A percentile compares a stretch with the other conserved stretches of the same genome.
Evolutionary conservation across 768 basidiomycete species (phyloP).

Genomic region (Boletus edulis): DNA sequence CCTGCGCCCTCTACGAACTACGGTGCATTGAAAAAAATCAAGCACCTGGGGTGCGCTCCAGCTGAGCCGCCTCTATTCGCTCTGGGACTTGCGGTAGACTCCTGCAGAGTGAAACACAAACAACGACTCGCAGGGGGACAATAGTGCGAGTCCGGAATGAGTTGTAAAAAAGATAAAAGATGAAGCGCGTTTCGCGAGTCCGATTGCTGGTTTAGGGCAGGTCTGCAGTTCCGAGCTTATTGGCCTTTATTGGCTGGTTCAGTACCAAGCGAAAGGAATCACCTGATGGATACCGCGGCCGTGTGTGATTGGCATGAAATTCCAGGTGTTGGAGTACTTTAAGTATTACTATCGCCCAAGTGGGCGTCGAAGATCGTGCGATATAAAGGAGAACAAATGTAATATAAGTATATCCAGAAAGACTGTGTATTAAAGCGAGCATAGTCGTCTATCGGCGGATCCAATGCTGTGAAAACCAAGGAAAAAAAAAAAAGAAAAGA

Average conservation of each 20-base stretch:
- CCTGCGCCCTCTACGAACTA: slow-evolving; percentile 3
- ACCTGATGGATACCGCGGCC: too few species aligned
- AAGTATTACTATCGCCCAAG: background rate
- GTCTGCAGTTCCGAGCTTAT: background rate
- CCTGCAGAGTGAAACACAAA: slow-evolving; percentile 21
- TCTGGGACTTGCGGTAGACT: slow-evolving; percentile 38
- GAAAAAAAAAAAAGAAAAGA: background rate
- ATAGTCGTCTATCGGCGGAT: slow-evolving; percentile 9
- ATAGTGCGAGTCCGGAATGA: slow-evolving; percentile 38
- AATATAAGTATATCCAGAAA: slow-evolving; percentile 11
- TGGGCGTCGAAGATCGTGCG: background rate
- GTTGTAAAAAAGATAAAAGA: slow-evolving; percentile 7
- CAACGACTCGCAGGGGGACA: slow-evolving; percentile 31
- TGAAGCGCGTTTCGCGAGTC: background rate
- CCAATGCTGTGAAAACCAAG: background rate
- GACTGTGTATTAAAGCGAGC: slow-evolving; percentile 24
- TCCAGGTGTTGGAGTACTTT: background rate
- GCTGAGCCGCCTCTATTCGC: slow-evolving; percentile 21
- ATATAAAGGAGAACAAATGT: slow-evolving; percentile 2
- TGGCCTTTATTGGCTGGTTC: too few species aligned
- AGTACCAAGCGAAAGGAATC: too few species aligned
- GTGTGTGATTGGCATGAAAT: background rate
- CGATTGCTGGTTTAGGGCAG: slow-evolving; percentile 20
- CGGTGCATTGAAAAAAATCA: background rate
- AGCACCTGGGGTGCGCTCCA: slow-evolving; percentile 25